Evolutionary conservation across 1,139 yeast species (phyloP).

Genomic region (Magnusiomyces suaveolens): DNA sequence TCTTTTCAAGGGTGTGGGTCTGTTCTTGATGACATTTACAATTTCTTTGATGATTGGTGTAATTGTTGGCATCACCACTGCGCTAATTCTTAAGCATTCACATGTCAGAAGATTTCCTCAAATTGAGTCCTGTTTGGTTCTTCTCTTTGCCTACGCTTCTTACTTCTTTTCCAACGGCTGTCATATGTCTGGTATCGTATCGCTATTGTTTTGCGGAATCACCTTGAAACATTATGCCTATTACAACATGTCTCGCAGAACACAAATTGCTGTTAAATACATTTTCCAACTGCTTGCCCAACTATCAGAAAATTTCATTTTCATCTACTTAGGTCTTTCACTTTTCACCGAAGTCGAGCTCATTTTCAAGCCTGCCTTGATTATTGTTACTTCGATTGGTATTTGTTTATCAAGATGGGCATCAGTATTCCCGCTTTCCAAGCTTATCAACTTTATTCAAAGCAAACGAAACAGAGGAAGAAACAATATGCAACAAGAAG

Average conservation of each 20-base stretch:
- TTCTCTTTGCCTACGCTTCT: constrained; percentile 87
- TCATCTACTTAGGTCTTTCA: constrained; percentile 88
- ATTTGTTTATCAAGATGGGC: constrained; percentile 96
- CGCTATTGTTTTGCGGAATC: constrained; percentile 88
- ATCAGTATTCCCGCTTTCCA: constrained; percentile 90
- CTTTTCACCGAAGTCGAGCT: constrained; percentile 91
- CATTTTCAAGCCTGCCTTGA: constrained; percentile 85
- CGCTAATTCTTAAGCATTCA: constrained; percentile 81
- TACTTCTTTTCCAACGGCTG: constrained; percentile 97
- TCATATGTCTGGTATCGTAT: constrained; percentile 98
- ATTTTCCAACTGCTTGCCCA: constrained; percentile 91
- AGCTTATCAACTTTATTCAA: constrained; percentile 70
- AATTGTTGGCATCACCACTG: constrained; percentile 77
- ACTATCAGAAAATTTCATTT: constrained; percentile 90
- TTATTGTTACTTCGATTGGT: constrained; percentile 79
- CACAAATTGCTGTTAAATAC: constrained; percentile 93
- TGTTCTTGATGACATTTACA: constrained; percentile 88
- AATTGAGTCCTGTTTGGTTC: constrained; percentile 86
- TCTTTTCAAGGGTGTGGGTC: constrained; percentile 85
- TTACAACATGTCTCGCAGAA: constrained; percentile 92
- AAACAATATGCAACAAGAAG: constrained; percentile 49
- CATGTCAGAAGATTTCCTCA: constrained; percentile 91
- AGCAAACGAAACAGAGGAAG: constrained; percentile 38
- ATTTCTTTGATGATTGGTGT: constrained; percentile 89
- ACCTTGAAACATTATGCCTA: constrained; percentile 95